Percentiles rank a stretch among this genome's conserved stretches.
Conservation (phyloP, 2,329 filamentous ascomycete species). For the Ophiocordyceps camponoti-leonardi region DNA sequence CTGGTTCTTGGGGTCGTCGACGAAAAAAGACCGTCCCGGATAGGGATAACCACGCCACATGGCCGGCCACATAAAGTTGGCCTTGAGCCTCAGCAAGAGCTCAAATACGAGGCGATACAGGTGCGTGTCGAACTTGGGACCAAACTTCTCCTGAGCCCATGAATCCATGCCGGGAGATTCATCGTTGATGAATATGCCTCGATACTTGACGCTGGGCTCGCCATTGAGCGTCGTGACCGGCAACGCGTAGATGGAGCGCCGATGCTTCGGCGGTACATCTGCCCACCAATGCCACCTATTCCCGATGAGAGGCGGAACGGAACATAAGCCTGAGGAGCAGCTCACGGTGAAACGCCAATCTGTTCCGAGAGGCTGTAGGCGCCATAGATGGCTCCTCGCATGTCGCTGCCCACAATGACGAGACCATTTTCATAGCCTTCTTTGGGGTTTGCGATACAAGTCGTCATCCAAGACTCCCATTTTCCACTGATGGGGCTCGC, state of each 20-base stretch:
- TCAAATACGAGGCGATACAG: slow-evolving; percentile 49
- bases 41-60: slow-evolving; percentile 39
- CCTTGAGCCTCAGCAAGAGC: slow-evolving; percentile 37
- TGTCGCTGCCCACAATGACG: slow-evolving; percentile 40
- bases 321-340: not conserved
- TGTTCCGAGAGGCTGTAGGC: slow-evolving; percentile 43
- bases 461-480: slow-evolving; percentile 38
- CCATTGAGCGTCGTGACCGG: slow-evolving; percentile 13
- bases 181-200: slow-evolving; percentile 46
- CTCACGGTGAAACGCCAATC: slow-evolving; percentile 37
- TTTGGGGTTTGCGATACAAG: slow-evolving; percentile 27
- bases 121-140: slow-evolving; percentile 30
- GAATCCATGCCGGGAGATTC: slow-evolving; percentile 26
- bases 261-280: slow-evolving; percentile 31
- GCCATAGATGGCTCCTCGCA: slow-evolving; percentile 41
- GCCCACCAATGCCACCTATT: slow-evolving; percentile 40
- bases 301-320: not conserved
- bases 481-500: slow-evolving; percentile 17
- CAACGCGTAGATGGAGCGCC: slow-evolving; percentile 29
- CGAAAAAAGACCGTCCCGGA: slow-evolving; percentile 39
- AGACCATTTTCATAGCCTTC: slow-evolving; percentile 24
- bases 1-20: slow-evolving; percentile 41
- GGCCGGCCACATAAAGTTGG: slow-evolving; percentile 52
- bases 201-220: slow-evolving; percentile 38
- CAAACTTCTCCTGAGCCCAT: slow-evolving; percentile 34